Evolutionary conservation across 306 rosid species (phyloP).

Genomic region (Glycine latifolia): DNA sequence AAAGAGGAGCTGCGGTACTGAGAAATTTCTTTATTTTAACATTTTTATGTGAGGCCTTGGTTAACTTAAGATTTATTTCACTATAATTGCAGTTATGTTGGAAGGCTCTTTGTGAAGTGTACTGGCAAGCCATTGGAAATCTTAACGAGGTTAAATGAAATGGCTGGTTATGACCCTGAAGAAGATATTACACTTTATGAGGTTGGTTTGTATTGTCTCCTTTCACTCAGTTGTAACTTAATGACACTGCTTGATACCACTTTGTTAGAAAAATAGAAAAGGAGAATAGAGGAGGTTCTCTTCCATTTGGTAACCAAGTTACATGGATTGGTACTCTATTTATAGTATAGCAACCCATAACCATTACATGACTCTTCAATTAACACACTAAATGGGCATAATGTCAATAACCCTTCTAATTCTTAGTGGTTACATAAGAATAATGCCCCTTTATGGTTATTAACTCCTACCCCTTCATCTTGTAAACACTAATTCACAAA

Average conservation of each 20-base stretch:
- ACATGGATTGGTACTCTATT: too few relatives aligned
- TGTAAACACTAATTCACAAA: too few relatives aligned
- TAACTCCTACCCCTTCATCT: too few relatives aligned
- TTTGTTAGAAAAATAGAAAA: too few relatives aligned
- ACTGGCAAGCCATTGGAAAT: constrained; percentile 57
- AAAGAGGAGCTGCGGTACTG: constrained; percentile 61
- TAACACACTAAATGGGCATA: too few relatives aligned
- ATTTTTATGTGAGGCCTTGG: not conserved
- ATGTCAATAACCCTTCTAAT: too few relatives aligned
- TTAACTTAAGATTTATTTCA: constrained; percentile 32
- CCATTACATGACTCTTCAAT: too few relatives aligned
- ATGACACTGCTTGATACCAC: not conserved
- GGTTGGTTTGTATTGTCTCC: constrained; percentile 53
- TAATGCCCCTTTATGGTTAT: too few relatives aligned
- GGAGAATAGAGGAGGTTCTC: too few relatives aligned
- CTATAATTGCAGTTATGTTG: constrained; percentile 54
- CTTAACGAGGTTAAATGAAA: constrained; percentile 50
- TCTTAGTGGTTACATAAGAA: too few relatives aligned
- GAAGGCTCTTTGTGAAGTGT: constrained; percentile 60
- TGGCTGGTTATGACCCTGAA: constrained; percentile 61
- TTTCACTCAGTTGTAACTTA: constrained; percentile 11
- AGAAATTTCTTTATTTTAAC: constrained; percentile 19
- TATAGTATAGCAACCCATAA: too few relatives aligned
- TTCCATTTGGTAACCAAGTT: too few relatives aligned
- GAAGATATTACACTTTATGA: constrained; percentile 60